Evolutionary conservation across 768 basidiomycete species (phyloP).

Genomic region (Mycena filopes): DNA sequence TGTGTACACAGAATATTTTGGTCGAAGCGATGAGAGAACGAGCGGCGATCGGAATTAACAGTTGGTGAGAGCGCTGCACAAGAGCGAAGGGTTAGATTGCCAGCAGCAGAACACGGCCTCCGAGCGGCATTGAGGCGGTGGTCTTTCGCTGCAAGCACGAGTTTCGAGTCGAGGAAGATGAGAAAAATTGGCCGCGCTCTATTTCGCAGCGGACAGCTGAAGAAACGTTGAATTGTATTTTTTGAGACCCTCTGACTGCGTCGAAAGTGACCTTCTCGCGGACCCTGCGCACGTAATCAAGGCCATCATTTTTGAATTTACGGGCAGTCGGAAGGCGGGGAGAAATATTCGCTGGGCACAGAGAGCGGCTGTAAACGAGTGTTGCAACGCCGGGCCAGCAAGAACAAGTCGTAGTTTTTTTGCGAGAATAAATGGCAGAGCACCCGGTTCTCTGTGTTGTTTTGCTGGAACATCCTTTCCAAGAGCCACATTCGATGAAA

Average conservation of each 20-base stretch:
- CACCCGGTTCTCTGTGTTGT: slow-evolving; percentile 13
- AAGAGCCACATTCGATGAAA: slow-evolving; percentile 20
- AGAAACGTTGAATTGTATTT: not conserved
- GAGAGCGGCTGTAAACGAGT: not conserved
- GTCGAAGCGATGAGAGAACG: not conserved
- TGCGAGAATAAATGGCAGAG: not conserved
- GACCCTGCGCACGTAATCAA: slow-evolving; percentile 3
- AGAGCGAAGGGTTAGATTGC: not conserved
- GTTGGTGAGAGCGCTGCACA: not conserved
- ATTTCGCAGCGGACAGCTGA: not conserved
- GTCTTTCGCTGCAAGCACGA: not conserved
- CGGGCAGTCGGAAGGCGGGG: slow-evolving; percentile 5
- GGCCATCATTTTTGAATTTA: not conserved
- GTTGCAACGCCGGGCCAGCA: not conserved
- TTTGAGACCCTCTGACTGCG: not conserved
- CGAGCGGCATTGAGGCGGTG: not conserved
- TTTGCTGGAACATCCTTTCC: slow-evolving; percentile 17
- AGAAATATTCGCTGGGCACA: not conserved
- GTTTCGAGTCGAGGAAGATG: not conserved
- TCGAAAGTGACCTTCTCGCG: too few species aligned
- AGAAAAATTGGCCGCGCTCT: not conserved
- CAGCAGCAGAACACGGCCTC: not conserved
- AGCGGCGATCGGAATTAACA: not conserved
- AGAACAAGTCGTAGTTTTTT: not conserved
- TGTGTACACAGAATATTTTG: too few species aligned